A percentile compares a stretch with the other conserved stretches of the same genome.
These are phyloP conservation scores for Cyclotella distinguenda DNA, from an alignment of 108 stramenopile species.

Conservation along the genomic window DNA sequence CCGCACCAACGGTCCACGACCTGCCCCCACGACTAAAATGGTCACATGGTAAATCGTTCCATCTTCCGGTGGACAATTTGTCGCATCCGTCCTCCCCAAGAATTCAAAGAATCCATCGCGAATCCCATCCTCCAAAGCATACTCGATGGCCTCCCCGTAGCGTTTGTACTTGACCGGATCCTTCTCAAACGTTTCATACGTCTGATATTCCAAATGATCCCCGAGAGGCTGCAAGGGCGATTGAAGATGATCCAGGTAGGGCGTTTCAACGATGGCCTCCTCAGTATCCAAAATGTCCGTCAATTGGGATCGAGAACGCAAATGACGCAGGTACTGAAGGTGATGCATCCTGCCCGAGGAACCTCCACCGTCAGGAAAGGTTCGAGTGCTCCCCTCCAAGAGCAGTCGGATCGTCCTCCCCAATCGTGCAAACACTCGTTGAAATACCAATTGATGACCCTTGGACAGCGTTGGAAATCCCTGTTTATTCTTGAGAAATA, in stretches of 20 bases:
- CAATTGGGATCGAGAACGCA: slow-evolving; percentile 56
- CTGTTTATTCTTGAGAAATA: slow-evolving; percentile 90
- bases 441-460: slow-evolving; percentile 77
- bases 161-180: slow-evolving; percentile 95
- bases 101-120: slow-evolving; percentile 2
- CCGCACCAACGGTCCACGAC: slow-evolving; percentile 94
- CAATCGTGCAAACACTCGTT: slow-evolving; percentile 59
- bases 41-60: slow-evolving; percentile 36
- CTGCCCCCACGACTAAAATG: slow-evolving; percentile 95
- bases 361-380: slow-evolving; percentile 5
- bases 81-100: slow-evolving; percentile 2
- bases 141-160: slow-evolving; percentile 84
- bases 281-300: slow-evolving; percentile 53
- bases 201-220: slow-evolving; percentile 96
- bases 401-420: slow-evolving; percentile 67
- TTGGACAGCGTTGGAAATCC: slow-evolving; percentile 91
- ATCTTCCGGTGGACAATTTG: slow-evolving; percentile 2
- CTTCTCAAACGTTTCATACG: slow-evolving; percentile 97
- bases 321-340: slow-evolving; percentile 90
- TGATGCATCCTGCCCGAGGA: slow-evolving; percentile 56
- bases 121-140: slow-evolving; percentile 59
- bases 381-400: slow-evolving; percentile 52
- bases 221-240: slow-evolving; percentile 94
- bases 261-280: slow-evolving; percentile 71
- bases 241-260: slow-evolving; percentile 93